Percentiles rank a stretch among this genome's conserved stretches.
phyloP scores from a whole-genome alignment of 176 grass and related monocot species.

The Musa schizocarpa region DNA sequence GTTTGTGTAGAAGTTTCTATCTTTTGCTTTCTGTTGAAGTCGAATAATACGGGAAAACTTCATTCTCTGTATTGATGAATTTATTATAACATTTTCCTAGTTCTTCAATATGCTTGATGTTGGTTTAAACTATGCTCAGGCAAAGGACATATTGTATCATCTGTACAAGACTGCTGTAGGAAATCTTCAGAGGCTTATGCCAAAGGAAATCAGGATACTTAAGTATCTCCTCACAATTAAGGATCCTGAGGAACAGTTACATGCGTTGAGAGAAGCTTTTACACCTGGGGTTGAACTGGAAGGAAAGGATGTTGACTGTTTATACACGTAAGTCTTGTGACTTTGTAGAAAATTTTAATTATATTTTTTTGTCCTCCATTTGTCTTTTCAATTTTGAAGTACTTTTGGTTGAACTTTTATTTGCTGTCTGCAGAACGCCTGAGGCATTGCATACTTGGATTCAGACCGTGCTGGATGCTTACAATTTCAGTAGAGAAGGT shows the following conservation, averaged over 20 bases:
- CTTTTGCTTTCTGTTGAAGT: background rate
- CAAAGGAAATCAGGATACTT: constrained; percentile 82
- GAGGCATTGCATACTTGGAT: constrained; percentile 58
- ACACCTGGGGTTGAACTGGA: constrained; percentile 64
- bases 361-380: background rate
- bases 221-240: constrained; percentile 71
- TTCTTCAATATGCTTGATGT: background rate
- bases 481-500: constrained; percentile 49
- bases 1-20: background rate
- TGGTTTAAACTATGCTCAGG: constrained; percentile 29
- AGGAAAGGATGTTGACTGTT: constrained; percentile 57
- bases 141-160: constrained; percentile 72
- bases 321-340: constrained; percentile 54
- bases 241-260: constrained; percentile 56
- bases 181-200: constrained; percentile 78
- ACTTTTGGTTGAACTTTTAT: background rate
- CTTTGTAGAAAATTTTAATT: background rate
- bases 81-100: background rate
- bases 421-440: constrained; percentile 47
- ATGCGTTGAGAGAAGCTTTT: constrained; percentile 61
- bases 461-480: constrained; percentile 62
- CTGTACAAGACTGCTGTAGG: constrained; percentile 61
- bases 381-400: background rate
- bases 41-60: background rate
- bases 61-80: background rate